These are phyloP conservation scores for Calonectria multiphialidica DNA, from an alignment of 2,329 filamentous ascomycete species.

Conservation along the genomic window DNA sequence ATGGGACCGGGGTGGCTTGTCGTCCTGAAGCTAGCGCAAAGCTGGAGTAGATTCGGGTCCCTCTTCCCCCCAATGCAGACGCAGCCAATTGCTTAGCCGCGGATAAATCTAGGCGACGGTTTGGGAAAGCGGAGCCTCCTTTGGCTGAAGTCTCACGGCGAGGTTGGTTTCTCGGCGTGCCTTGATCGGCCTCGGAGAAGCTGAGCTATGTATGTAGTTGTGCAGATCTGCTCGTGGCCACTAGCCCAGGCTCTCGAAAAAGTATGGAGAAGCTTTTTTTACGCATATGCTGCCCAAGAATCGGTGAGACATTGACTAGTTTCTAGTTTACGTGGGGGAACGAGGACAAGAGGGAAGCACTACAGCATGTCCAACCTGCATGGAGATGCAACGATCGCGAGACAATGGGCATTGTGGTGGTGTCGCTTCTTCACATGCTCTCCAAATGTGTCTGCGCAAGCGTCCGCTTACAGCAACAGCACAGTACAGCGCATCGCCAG, in stretches of 20 bases:
- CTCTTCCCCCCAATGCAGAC: neutral
- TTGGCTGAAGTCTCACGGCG: neutral
- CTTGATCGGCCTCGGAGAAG: neutral
- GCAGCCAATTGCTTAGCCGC: slow-evolving; percentile 31
- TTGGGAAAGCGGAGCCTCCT: slow-evolving; percentile 24
- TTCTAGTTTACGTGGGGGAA: slow-evolving; percentile 2
- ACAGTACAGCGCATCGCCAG: neutral
- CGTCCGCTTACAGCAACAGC: neutral
- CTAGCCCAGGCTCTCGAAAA: neutral
- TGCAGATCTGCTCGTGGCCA: neutral
- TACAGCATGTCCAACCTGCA: too few relatives aligned
- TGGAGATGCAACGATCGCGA: neutral
- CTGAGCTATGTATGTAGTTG: slow-evolving; percentile 2
- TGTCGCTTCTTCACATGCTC: slow-evolving; percentile 21
- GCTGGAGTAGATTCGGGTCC: slow-evolving; percentile 18
- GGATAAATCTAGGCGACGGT: slow-evolving; percentile 31
- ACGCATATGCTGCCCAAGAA: slow-evolving; percentile 1
- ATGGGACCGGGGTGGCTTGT: slow-evolving; percentile 19
- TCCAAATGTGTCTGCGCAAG: neutral
- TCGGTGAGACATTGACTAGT: slow-evolving; percentile 12
- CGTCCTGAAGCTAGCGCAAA: slow-evolving; percentile 21
- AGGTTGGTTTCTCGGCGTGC: neutral
- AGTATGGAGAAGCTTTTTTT: slow-evolving; percentile 8
- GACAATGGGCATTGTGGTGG: neutral
- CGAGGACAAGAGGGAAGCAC: neutral